Evolutionary conservation across 2,329 filamentous ascomycete genomes (phyloP).

Genomic region (Aureobasidium mangrovei): DNA sequence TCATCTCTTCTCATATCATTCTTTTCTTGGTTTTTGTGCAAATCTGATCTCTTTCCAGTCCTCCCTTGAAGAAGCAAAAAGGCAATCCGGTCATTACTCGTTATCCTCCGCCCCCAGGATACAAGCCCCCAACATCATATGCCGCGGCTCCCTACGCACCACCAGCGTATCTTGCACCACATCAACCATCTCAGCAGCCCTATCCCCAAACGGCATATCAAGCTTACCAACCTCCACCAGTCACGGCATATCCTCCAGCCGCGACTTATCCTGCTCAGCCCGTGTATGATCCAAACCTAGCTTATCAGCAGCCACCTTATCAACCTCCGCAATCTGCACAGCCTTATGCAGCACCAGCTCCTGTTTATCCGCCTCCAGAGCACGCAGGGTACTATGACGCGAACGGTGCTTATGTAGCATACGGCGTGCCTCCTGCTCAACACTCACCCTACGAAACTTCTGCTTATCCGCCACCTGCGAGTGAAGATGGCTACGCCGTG

Average conservation of each 20-base stretch:
- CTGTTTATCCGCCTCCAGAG: constrained; percentile 6
- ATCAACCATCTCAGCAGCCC: constrained; percentile 1
- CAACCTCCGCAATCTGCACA: background rate
- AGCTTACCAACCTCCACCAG: constrained; percentile 19
- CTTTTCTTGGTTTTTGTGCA: background rate
- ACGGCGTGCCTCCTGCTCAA: background rate
- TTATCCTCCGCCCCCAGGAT: constrained; percentile 38
- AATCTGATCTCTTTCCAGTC: constrained; percentile 19
- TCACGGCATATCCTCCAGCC: background rate
- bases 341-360: background rate
- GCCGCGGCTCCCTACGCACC: constrained; percentile 4
- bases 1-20: background rate
- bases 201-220: constrained; percentile 17
- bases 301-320: constrained; percentile 16
- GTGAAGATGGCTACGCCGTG: constrained; percentile 4
- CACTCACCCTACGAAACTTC: background rate
- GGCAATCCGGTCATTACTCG: constrained; percentile 41
- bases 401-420: constrained; percentile 4
- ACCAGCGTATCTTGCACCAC: constrained; percentile 6
- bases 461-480: background rate
- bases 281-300: constrained; percentile 7
- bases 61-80: constrained; percentile 35
- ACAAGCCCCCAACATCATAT: constrained; percentile 11
- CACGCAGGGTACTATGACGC: constrained; percentile 8
- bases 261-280: constrained; percentile 6